Conservation (phyloP, 352 stramenopile species). For the Plasmopara muralis region DNA sequence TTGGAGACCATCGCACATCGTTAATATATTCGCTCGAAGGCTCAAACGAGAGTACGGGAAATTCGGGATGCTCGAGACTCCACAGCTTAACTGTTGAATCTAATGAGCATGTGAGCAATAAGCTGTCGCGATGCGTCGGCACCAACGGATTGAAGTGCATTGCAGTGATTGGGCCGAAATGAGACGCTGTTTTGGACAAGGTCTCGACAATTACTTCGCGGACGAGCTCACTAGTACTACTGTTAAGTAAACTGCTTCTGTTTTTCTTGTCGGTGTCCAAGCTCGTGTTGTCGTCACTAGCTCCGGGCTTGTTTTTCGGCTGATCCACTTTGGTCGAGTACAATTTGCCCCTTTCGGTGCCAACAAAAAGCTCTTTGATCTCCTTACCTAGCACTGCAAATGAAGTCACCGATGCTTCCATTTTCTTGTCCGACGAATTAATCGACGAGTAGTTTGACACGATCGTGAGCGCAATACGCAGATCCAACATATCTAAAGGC, state of each 20-base stretch:
- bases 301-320: slow-evolving; percentile 57
- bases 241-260: slow-evolving; percentile 23
- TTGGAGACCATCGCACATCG: slow-evolving; percentile 78
- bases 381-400: slow-evolving; percentile 80
- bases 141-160: slow-evolving; percentile 82
- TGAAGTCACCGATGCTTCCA: slow-evolving; percentile 77
- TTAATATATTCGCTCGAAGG: slow-evolving; percentile 85
- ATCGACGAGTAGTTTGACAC: slow-evolving; percentile 65
- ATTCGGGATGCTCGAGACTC: slow-evolving; percentile 71
- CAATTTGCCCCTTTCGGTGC: slow-evolving; percentile 74
- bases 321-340: slow-evolving; percentile 71
- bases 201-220: slow-evolving; percentile 68
- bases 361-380: slow-evolving; percentile 79
- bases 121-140: slow-evolving; percentile 56
- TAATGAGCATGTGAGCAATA: slow-evolving; percentile 78
- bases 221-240: slow-evolving; percentile 19
- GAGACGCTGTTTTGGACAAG: slow-evolving; percentile 56
- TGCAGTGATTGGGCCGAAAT: slow-evolving; percentile 78
- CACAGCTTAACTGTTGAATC: slow-evolving; percentile 86
- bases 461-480: slow-evolving; percentile 74
- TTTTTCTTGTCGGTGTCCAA: slow-evolving; percentile 38
- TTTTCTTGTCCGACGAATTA: slow-evolving; percentile 75
- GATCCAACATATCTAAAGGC: slow-evolving; percentile 75
- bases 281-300: slow-evolving; percentile 16
- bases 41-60: slow-evolving; percentile 75